Conservation (phyloP, 768 basidiomycete species). For the Leccinum rimulosum region DNA sequence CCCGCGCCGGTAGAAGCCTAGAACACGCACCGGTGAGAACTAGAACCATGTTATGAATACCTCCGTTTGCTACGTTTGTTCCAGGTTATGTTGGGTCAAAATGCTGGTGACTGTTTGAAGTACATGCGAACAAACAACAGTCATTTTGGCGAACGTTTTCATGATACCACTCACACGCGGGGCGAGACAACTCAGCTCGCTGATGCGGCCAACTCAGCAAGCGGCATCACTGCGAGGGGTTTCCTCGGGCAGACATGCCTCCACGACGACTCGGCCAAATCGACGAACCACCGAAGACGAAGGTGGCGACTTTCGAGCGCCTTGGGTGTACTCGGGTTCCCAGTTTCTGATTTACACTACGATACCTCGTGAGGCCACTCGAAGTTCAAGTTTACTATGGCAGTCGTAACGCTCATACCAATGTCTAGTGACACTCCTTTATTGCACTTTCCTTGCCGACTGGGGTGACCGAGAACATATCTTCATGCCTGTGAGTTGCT, state of each 20-base stretch:
- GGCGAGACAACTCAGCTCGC: slow-evolving; percentile 6
- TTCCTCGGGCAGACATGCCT: slow-evolving; percentile 9
- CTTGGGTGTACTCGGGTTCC: slow-evolving; percentile 57
- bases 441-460: slow-evolving; percentile 61
- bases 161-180: slow-evolving; percentile 7
- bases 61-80: neutral
- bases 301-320: slow-evolving; percentile 49
- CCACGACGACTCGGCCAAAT: slow-evolving; percentile 13
- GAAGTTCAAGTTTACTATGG: neutral
- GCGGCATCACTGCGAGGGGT: neutral
- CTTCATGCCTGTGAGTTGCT: slow-evolving; percentile 56
- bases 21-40: neutral
- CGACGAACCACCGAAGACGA: slow-evolving; percentile 18
- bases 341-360: slow-evolving; percentile 51
- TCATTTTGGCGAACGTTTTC: neutral
- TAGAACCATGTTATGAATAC: neutral
- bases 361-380: slow-evolving; percentile 48
- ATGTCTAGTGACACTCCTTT: slow-evolving; percentile 48
- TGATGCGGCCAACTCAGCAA: slow-evolving; percentile 4
- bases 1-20: neutral
- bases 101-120: neutral
- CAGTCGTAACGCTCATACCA: neutral
- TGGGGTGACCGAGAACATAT: slow-evolving; percentile 73
- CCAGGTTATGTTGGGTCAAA: neutral
- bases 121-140: neutral